Evolutionary conservation across 2,329 filamentous ascomycete species (phyloP).

Genomic region (Pyricularia sp.): DNA sequence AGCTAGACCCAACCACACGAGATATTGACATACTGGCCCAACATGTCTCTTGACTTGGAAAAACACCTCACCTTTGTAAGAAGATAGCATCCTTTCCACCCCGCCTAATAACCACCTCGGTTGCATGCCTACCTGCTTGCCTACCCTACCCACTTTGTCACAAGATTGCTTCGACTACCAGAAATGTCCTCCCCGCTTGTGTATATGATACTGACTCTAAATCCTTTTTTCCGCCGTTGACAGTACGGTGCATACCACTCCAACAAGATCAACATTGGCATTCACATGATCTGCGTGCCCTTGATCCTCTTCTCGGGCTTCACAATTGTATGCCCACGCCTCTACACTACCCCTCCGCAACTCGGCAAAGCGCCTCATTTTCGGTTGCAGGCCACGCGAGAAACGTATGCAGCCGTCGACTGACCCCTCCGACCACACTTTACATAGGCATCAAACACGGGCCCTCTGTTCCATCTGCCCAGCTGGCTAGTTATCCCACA

Average conservation of each 20-base stretch:
- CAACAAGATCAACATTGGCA: constrained; percentile 61
- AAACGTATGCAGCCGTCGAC: constrained; percentile 8
- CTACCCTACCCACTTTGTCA: background rate
- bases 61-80: constrained; percentile 72
- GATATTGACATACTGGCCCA: constrained; percentile 5
- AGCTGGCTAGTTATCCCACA: constrained; percentile 55
- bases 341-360: constrained; percentile 15
- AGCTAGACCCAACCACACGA: background rate
- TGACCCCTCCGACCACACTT: background rate
- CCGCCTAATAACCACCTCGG: background rate
- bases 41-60: constrained; percentile 63
- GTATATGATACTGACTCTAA: background rate
- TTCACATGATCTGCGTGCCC: constrained; percentile 71
- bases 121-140: background rate
- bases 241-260: constrained; percentile 80
- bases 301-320: constrained; percentile 60
- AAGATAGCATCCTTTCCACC: background rate
- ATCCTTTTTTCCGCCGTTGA: constrained; percentile 2
- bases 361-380: background rate
- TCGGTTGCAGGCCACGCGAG: background rate
- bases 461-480: constrained; percentile 50
- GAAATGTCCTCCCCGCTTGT: background rate
- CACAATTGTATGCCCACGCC: constrained; percentile 42
- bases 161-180: background rate
- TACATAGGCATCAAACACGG: constrained; percentile 46